A percentile compares a stretch with the other conserved stretches of the same genome.
phyloP scores from a whole-genome alignment of 2,329 filamentous ascomycete genomes.

The Phaeosphaeria sp. region DNA sequence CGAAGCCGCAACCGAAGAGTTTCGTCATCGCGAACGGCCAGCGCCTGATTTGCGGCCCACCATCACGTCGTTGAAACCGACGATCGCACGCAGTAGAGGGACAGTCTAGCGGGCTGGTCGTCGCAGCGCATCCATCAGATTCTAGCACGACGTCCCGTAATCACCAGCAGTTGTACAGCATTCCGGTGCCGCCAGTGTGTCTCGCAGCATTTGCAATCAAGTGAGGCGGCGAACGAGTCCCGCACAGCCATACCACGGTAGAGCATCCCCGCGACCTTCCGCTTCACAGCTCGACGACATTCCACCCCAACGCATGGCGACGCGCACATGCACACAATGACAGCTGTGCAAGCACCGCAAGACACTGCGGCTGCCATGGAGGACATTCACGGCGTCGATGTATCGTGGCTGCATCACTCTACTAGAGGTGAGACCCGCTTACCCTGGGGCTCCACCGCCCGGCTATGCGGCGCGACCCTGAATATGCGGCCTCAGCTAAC shows the following conservation, averaged over 20 bases:
- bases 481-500: slow-evolving; percentile 26
- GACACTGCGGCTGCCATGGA: slow-evolving; percentile 65
- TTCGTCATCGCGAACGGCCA: slow-evolving; percentile 12
- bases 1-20: slow-evolving; percentile 21
- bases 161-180: neutral
- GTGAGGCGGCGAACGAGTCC: slow-evolving; percentile 25
- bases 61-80: slow-evolving; percentile 15
- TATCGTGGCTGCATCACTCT: slow-evolving; percentile 88
- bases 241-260: slow-evolving; percentile 7
- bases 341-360: slow-evolving; percentile 25
- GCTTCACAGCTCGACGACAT: slow-evolving; percentile 18
- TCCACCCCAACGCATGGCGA: slow-evolving; percentile 34
- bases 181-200: slow-evolving; percentile 7
- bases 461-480: slow-evolving; percentile 22
- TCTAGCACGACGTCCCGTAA: neutral
- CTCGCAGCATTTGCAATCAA: slow-evolving; percentile 28
- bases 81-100: slow-evolving; percentile 18
- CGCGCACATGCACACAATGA: slow-evolving; percentile 26
- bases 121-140: neutral
- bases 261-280: slow-evolving; percentile 37
- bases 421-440: slow-evolving; percentile 71
- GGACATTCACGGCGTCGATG: slow-evolving; percentile 80
- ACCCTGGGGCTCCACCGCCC: slow-evolving; percentile 12
- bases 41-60: slow-evolving; percentile 8
- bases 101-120: neutral